These are phyloP conservation scores for Globisporangium parvum DNA, from an alignment of 352 stramenopile genomes.

Conservation along the genomic window DNA sequence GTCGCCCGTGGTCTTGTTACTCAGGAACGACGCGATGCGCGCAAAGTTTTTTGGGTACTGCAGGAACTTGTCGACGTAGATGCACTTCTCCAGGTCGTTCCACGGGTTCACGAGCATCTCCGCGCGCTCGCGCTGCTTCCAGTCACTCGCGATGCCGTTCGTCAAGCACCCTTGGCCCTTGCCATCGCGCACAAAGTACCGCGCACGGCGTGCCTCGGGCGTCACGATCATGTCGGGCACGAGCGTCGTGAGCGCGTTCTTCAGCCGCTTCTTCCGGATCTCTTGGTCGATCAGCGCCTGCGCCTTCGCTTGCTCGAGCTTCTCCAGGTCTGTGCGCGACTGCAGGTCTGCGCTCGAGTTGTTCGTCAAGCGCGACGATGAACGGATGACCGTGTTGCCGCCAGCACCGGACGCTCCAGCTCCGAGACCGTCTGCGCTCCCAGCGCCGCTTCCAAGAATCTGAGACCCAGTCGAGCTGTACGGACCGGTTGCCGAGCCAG, in stretches of 20 bases:
- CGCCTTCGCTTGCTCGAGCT: constrained; percentile 73
- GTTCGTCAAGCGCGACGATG: constrained; percentile 81
- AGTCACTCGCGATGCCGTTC: constrained; percentile 56
- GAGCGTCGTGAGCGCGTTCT: constrained; percentile 77
- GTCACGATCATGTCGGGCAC: constrained; percentile 84
- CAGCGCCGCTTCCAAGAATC: background rate
- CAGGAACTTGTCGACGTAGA: constrained; percentile 99
- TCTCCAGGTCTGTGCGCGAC: constrained; percentile 69
- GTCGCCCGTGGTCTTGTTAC: constrained; percentile 96
- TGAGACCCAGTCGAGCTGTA: background rate
- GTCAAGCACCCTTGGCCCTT: constrained; percentile 63
- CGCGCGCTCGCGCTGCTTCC: constrained; percentile 54
- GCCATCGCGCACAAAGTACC: constrained; percentile 42
- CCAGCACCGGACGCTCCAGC: constrained; percentile 10
- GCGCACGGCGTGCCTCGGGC: constrained; percentile 34
- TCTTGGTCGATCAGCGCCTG: constrained; percentile 77
- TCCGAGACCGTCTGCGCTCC: constrained; percentile 20
- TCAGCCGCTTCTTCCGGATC: constrained; percentile 72
- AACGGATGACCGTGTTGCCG: constrained; percentile 38
- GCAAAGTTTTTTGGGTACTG: constrained; percentile 99
- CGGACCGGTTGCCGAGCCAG: background rate
- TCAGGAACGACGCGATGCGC: constrained; percentile 91
- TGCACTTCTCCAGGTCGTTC: constrained; percentile 98
- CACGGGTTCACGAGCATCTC: constrained; percentile 92
- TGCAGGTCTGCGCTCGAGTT: constrained; percentile 77